Conservation (phyloP, 306 rosid species). For the Begonia peltatifolia region DNA sequence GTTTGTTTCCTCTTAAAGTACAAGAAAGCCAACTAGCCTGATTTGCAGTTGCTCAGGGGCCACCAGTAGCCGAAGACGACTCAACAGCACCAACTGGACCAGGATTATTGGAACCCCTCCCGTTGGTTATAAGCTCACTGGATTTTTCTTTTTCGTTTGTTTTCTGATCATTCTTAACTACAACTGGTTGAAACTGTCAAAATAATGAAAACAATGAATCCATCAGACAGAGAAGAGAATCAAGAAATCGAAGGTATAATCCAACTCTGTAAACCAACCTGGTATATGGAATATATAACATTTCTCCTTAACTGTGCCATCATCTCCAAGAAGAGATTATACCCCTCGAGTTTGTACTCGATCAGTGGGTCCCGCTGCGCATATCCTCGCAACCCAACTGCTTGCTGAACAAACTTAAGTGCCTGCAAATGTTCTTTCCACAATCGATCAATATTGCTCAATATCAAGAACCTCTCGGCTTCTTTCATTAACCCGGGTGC, state of each 20-base stretch:
- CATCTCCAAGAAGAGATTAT: conserved; percentile 96
- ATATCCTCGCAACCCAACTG: conserved; percentile 83
- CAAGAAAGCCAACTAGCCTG: background rate
- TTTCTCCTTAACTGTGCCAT: conserved; percentile 97
- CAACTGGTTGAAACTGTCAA: conserved; percentile 81
- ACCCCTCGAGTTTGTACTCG: conserved; percentile 94
- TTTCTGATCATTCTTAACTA: conserved; percentile 58
- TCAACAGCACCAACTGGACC: conserved; percentile 38
- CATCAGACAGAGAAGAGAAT: background rate
- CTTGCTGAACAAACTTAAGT: conserved; percentile 91
- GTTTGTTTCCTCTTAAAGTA: too few species aligned
- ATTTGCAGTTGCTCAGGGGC: conserved; percentile 17
- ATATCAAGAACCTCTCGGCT: conserved; percentile 79
- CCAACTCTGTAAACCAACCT: conserved; percentile 24
- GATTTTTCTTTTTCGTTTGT: conserved; percentile 26
- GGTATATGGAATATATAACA: conserved; percentile 89
- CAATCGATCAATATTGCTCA: conserved; percentile 83
- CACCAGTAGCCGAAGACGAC: conserved; percentile 43
- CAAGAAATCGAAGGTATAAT: background rate
- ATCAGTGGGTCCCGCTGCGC: conserved; percentile 97
- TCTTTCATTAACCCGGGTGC: conserved; percentile 89
- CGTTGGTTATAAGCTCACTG: conserved; percentile 27
- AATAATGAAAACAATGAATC: background rate
- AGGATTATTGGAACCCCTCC: conserved; percentile 18
- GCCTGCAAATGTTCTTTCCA: conserved; percentile 98